A percentile compares a stretch with the other conserved stretches of the same genome.
phyloP scores from a whole-genome alignment of 371 early-diverging fungal species.

The Actinomucor elegans region DNA sequence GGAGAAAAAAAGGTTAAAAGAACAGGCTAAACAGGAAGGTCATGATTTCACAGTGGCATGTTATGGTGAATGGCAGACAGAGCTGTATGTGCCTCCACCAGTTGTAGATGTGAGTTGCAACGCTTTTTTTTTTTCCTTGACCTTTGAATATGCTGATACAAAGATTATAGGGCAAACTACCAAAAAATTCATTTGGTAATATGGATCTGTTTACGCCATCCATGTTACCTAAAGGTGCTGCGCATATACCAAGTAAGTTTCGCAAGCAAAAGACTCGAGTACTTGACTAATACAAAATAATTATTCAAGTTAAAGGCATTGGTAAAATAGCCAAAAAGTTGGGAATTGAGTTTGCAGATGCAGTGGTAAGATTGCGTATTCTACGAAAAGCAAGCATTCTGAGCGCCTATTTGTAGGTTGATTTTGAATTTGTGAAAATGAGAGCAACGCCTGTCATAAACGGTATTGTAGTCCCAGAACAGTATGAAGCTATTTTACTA shows the following conservation, averaged over 20 bases:
- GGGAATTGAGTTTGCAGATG: slow-evolving; percentile 78
- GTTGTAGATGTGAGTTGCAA: slow-evolving; percentile 59
- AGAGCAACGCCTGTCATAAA: slow-evolving; percentile 63
- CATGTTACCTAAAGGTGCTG: slow-evolving; percentile 87
- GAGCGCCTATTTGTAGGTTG: slow-evolving; percentile 39
- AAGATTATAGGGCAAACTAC: slow-evolving; percentile 74
- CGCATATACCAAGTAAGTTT: slow-evolving; percentile 66
- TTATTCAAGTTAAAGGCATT: slow-evolving; percentile 51
- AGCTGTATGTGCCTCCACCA: slow-evolving; percentile 58
- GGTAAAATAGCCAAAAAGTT: slow-evolving; percentile 67
- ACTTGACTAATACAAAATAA: background rate
- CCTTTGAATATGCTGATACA: background rate
- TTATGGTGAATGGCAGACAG: slow-evolving; percentile 91
- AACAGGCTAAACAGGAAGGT: slow-evolving; percentile 46
- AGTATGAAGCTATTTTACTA: slow-evolving; percentile 55
- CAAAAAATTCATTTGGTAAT: slow-evolving; percentile 77
- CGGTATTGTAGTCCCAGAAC: slow-evolving; percentile 76
- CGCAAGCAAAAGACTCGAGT: no score
- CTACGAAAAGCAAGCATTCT: background rate
- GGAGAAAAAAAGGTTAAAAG: slow-evolving; percentile 51
- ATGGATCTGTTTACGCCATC: slow-evolving; percentile 78
- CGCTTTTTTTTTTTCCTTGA: background rate
- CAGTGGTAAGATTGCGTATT: slow-evolving; percentile 77
- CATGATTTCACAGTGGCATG: slow-evolving; percentile 41
- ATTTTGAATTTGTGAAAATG: slow-evolving; percentile 75